Percentiles rank a stretch among this genome's conserved stretches.
Evolutionary conservation across 768 basidiomycete species (phyloP).

Genomic region (Phylloporus rhodoxanthus): DNA sequence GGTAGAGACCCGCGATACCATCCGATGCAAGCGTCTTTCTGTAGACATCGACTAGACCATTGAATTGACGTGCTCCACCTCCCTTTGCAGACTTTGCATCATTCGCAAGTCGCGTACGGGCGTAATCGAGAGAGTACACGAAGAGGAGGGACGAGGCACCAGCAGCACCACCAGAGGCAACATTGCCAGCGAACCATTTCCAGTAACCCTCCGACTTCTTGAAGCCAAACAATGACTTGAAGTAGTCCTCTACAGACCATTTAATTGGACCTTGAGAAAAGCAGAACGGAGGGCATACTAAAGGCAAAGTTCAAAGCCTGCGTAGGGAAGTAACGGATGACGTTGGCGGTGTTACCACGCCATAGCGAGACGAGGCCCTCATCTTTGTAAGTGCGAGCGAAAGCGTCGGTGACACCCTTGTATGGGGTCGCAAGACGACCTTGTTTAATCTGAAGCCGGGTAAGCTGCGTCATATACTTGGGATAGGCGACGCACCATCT

Average conservation of each 20-base stretch:
- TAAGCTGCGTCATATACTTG: slow-evolving; percentile 3
- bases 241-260: slow-evolving; percentile 72
- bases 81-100: slow-evolving; percentile 94
- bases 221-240: slow-evolving; percentile 98
- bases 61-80: slow-evolving; percentile 95
- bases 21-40: slow-evolving; percentile 95
- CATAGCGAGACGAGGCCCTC: slow-evolving; percentile 95
- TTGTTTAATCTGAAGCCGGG: slow-evolving; percentile 80
- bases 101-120: slow-evolving; percentile 98
- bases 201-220: slow-evolving; percentile 97
- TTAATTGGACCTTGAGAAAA: slow-evolving; percentile 1
- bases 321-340: slow-evolving; percentile 99
- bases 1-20: slow-evolving; percentile 98
- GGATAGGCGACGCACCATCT: slow-evolving; percentile 66
- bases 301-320: slow-evolving; percentile 99
- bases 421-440: slow-evolving; percentile 94
- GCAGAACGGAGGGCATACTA: slow-evolving; percentile 46
- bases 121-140: slow-evolving; percentile 99
- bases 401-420: slow-evolving; percentile 94
- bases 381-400: slow-evolving; percentile 84
- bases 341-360: slow-evolving; percentile 99
- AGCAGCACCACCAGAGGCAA: slow-evolving; percentile 97
- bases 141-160: slow-evolving; percentile 98
- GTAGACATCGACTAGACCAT: slow-evolving; percentile 96
- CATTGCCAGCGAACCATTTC: slow-evolving; percentile 97